phyloP scores from a whole-genome alignment of 1,139 yeast genomes.

The Zygoascus sp. region DNA sequence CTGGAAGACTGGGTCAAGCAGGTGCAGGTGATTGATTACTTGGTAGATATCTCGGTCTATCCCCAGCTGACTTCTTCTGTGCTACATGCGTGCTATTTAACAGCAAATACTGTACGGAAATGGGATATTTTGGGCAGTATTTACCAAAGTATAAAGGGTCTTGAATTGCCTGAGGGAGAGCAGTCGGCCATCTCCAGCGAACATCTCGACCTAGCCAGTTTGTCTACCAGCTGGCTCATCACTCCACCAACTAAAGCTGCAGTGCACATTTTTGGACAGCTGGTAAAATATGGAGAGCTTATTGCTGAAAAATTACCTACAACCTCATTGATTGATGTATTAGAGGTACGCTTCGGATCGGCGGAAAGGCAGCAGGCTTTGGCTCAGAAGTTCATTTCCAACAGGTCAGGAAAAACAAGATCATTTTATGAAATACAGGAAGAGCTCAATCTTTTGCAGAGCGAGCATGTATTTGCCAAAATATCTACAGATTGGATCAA shows the following conservation, averaged over 20 bases:
- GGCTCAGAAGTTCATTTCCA: neutral
- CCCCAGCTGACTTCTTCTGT: constrained; percentile 14
- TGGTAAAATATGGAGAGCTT: constrained; percentile 6
- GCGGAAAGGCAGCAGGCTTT: constrained; percentile 8
- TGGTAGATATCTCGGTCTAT: constrained; percentile 14
- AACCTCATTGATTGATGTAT: constrained; percentile 10
- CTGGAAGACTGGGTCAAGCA: constrained; percentile 21
- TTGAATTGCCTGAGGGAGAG: neutral
- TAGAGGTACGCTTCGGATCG: constrained; percentile 9
- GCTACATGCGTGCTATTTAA: constrained; percentile 21
- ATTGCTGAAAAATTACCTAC: constrained; percentile 13
- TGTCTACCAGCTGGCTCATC: neutral
- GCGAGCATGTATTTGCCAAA: constrained; percentile 1
- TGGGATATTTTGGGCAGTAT: constrained; percentile 8
- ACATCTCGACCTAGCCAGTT: neutral
- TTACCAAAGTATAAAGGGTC: constrained; percentile 5
- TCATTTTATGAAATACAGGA: constrained; percentile 9
- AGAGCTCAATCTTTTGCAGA: constrained; percentile 4
- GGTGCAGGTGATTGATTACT: constrained; percentile 2
- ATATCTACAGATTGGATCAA: constrained; percentile 18
- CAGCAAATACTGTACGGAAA: neutral
- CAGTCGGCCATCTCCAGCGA: neutral
- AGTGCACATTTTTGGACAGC: constrained; percentile 3
- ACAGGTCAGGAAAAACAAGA: neutral
- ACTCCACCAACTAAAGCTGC: constrained; percentile 1